Conservation (phyloP, 2,329 filamentous ascomycete species). For the Alternaria consortialis region DNA sequence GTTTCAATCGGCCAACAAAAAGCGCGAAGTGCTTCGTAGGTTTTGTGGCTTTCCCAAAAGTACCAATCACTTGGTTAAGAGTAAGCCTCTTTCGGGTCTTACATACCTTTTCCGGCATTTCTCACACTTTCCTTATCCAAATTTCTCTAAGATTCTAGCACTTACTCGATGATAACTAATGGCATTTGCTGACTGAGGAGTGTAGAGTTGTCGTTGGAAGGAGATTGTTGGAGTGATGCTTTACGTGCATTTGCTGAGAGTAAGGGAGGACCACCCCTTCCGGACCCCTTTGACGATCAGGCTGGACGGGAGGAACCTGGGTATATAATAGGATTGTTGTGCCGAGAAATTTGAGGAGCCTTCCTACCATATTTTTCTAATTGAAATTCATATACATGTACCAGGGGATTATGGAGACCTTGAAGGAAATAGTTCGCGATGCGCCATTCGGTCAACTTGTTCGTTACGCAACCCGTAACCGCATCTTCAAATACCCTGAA, state of each 20-base stretch:
- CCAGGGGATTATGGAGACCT: background rate
- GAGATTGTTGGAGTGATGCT: no score
- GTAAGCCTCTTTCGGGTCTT: background rate
- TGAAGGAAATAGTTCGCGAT: conserved; percentile 58
- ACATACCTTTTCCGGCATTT: background rate
- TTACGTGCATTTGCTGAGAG: background rate
- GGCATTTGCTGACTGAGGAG: background rate
- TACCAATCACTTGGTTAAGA: background rate
- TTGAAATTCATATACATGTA: background rate
- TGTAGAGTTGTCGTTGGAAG: background rate
- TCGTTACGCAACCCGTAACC: conserved; percentile 63
- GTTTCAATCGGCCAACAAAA: background rate
- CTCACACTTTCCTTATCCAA: background rate
- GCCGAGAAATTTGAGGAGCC: no score
- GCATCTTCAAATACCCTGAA: conserved; percentile 67
- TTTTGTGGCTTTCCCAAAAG: background rate
- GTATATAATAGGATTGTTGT: background rate
- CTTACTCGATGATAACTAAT: background rate
- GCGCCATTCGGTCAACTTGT: conserved; percentile 68
- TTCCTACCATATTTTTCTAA: no score
- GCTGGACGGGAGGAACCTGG: background rate
- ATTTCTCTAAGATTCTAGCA: background rate
- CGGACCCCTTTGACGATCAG: background rate
- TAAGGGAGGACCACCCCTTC: background rate
- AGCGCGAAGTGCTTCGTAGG: background rate